Base-by-base conservation (phyloP, 768 basidiomycete species). In the Candolleomyces efflorescens region DNA sequence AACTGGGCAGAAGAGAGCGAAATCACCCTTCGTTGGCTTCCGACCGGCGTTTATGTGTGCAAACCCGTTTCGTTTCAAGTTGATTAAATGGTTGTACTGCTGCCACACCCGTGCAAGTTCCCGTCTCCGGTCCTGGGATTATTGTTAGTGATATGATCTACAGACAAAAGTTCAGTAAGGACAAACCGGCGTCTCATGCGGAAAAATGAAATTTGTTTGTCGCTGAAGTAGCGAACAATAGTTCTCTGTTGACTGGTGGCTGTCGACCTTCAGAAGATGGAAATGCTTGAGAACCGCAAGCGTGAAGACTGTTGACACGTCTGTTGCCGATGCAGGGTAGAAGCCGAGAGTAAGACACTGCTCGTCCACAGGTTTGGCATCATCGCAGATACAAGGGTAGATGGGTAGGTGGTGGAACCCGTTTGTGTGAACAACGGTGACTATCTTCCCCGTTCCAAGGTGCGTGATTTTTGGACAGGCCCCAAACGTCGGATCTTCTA, bases 381-480 rank as follows among this genome's bases (percentile, higher is more conserved):
- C 3, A 0, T 38, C 39, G 13, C 67, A 68, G 0, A 23, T 9
- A 22, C 67, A 68, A 2, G 51, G 45, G 0, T 60, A 56, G 15
- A 63, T 12, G 0, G 61, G 59, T 1, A 64, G 36, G 10, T 61
- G 22, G 39, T 66, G 63, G 3, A 65, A 24, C 0, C 61, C 65
- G 43, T 64, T 67, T 0, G 55, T 59, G 37, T 65, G 63, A 6
- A 67, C 58, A 0, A 65, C 15, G 13, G 36, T 20, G 6, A 37
- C 18, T 7, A 37, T 7, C 36, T 20, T 18, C 7, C 51, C 51
- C 6, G 20, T 27, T 2, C 51, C 51, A 3, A 53, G 7, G 10
- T 18, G 13, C 12, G 3, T 2, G 2, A 11, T 7, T 20, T 7
- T 10, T 13, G 51, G 36, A 2, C 2, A 18, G 12, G 51, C 51